Evolutionary conservation across 139 green algal genomes (phyloP).

Genomic region (Coelastrella sp.): DNA sequence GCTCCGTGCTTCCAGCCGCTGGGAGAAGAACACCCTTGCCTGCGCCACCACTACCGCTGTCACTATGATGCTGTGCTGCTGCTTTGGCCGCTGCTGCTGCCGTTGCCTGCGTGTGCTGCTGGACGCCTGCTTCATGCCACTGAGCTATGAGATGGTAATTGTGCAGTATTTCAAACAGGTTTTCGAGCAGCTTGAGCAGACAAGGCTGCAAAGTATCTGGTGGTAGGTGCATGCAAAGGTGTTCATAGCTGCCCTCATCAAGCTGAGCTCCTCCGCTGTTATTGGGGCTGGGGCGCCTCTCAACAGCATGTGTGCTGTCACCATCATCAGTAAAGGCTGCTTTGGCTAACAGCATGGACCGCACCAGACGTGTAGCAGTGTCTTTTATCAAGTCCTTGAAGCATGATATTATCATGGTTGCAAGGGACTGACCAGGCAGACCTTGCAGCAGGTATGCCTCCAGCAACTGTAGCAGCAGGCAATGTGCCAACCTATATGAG

Average conservation of each 20-base stretch:
- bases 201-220: conserved; percentile 60
- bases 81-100: conserved; percentile 32
- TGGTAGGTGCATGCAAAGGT: conserved; percentile 60
- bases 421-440: conserved; percentile 47
- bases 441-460: conserved; percentile 72
- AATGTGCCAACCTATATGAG: no score
- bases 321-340: neutral
- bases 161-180: conserved; percentile 56
- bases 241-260: conserved; percentile 49
- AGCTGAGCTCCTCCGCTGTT: conserved; percentile 34
- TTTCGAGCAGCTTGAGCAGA: conserved; percentile 65
- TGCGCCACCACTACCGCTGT: conserved; percentile 39
- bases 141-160: conserved; percentile 64
- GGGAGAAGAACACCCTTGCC: neutral
- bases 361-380: conserved; percentile 56
- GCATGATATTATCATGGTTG: conserved; percentile 57
- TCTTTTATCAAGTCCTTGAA: conserved; percentile 63
- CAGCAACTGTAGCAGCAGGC: conserved; percentile 72
- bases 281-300: no score
- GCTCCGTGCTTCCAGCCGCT: neutral
- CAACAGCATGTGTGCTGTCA: no score
- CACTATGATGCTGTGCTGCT: neutral
- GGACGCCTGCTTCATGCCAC: conserved; percentile 48
- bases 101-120: conserved; percentile 3
- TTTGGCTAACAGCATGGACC: conserved; percentile 49